phyloP scores from a whole-genome alignment of 2,329 filamentous ascomycete species.

The Sclerotinia sclerotiorum region DNA sequence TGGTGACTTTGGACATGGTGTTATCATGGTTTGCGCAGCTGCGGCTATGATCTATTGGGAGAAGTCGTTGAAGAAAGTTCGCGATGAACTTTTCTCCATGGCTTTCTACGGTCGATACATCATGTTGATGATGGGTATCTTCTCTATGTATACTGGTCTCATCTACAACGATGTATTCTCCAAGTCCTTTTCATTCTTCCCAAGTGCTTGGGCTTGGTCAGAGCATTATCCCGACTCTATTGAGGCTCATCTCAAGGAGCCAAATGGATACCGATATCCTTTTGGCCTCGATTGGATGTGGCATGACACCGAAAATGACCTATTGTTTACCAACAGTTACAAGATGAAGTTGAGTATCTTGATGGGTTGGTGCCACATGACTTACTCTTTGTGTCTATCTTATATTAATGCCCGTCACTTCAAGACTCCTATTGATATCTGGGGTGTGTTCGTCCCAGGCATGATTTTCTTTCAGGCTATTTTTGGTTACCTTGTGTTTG shows the following conservation, averaged over 20 bases:
- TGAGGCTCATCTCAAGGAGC: constrained; percentile 61
- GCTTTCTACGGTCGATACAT: constrained; percentile 99
- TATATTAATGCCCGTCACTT: constrained; percentile 94
- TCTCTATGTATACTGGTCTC: constrained; percentile 94
- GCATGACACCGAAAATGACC: constrained; percentile 93
- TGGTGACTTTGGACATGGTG: constrained; percentile 91
- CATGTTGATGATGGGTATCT: constrained; percentile 95
- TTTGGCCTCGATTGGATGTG: constrained; percentile 95
- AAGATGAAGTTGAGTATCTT: constrained; percentile 99
- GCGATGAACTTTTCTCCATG: constrained; percentile 95
- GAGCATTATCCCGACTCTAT: constrained; percentile 65
- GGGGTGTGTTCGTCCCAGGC: constrained; percentile 94
- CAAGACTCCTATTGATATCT: constrained; percentile 91
- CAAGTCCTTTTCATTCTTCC: constrained; percentile 83
- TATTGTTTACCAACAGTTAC: constrained; percentile 96
- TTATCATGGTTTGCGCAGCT: constrained; percentile 82
- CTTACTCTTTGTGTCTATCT: constrained; percentile 90
- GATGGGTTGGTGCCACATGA: constrained; percentile 98
- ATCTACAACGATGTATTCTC: constrained; percentile 99
- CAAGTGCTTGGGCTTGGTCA: constrained; percentile 82
- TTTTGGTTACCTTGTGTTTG: constrained; percentile 92
- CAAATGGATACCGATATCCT: constrained; percentile 74
- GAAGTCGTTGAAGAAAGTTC: constrained; percentile 86
- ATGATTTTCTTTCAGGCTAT: constrained; percentile 99
- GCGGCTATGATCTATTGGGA: constrained; percentile 96